phyloP scores from a whole-genome alignment of 352 stramenopile genomes.

The Globisporangium emineosum region DNA sequence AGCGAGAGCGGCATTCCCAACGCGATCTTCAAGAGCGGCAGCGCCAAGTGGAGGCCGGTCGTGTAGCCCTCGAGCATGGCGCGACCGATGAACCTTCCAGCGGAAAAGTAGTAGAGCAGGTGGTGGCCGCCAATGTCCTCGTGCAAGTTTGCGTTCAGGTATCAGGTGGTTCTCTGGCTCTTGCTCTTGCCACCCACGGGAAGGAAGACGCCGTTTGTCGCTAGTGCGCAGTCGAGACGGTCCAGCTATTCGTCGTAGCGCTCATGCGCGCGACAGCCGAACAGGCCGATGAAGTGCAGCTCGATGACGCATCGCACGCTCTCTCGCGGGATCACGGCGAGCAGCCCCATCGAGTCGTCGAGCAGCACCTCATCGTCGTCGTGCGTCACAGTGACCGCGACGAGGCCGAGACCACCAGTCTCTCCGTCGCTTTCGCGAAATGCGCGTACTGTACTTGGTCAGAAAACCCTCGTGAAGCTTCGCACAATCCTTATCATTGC shows the following conservation, averaged over 20 bases:
- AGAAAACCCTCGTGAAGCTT: not conserved
- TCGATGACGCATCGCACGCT: conserved; percentile 32
- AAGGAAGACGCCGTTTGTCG: conserved; percentile 24
- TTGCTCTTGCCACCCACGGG: conserved; percentile 29
- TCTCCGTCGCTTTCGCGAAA: not conserved
- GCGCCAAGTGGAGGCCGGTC: conserved; percentile 87
- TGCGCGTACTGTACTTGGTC: conserved; percentile 3
- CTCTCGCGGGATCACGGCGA: conserved; percentile 25
- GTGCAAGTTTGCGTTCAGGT: conserved; percentile 30
- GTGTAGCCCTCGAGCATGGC: conserved; percentile 79
- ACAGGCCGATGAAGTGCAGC: conserved; percentile 62
- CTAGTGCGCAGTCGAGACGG: conserved; percentile 38
- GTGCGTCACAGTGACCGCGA: not conserved
- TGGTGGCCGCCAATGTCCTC: not conserved
- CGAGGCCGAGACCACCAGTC: not conserved
- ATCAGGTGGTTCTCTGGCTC: conserved; percentile 32
- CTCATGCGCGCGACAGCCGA: conserved; percentile 60
- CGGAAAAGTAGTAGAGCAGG: conserved; percentile 39
- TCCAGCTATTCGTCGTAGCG: conserved; percentile 74
- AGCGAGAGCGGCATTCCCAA: conserved; percentile 90
- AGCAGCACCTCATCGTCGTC: not conserved
- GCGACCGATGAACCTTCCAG: conserved; percentile 35
- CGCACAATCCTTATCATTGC: not conserved
- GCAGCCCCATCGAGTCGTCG: conserved; percentile 20
- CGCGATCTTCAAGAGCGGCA: conserved; percentile 93